These are phyloP conservation scores for Candida albicans DNA, from an alignment of 1,139 yeast species.

Conservation along the genomic window DNA sequence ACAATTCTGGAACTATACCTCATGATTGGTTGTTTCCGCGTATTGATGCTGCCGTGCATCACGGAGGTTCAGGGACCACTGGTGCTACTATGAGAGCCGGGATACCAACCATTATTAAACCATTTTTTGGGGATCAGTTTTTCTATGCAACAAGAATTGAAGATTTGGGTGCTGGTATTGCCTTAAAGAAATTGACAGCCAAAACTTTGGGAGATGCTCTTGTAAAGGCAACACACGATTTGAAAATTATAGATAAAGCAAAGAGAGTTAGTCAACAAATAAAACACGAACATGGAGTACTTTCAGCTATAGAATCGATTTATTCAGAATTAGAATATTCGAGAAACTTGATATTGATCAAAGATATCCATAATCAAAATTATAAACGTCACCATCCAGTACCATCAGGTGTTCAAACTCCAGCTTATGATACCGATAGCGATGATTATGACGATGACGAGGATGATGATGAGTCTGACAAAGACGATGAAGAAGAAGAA, in stretches of 20 bases:
- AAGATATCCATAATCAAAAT: conserved; percentile 27
- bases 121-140: conserved; percentile 95
- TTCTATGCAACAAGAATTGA: conserved; percentile 86
- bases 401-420: conserved; percentile 30
- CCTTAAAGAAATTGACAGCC: conserved; percentile 65
- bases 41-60: conserved; percentile 93
- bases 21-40: conserved; percentile 94
- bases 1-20: conserved; percentile 71
- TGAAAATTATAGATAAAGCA: conserved; percentile 68
- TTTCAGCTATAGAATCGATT: conserved; percentile 69
- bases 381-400: conserved; percentile 21
- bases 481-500: conserved; percentile 12
- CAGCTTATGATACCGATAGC: conserved; percentile 18
- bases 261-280: conserved; percentile 60
- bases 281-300: conserved; percentile 74
- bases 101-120: conserved; percentile 84
- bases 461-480: conserved; percentile 17
- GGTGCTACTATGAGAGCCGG: conserved; percentile 91
- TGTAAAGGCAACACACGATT: conserved; percentile 63
- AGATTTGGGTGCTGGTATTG: conserved; percentile 86
- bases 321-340: conserved; percentile 84
- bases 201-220: conserved; percentile 66
- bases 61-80: conserved; percentile 97
- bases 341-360: conserved; percentile 35
- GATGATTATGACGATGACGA: conserved; percentile 20